Evolutionary conservation across 2,329 filamentous ascomycete species (phyloP).

Genomic region (Colletotrichum kahawae): DNA sequence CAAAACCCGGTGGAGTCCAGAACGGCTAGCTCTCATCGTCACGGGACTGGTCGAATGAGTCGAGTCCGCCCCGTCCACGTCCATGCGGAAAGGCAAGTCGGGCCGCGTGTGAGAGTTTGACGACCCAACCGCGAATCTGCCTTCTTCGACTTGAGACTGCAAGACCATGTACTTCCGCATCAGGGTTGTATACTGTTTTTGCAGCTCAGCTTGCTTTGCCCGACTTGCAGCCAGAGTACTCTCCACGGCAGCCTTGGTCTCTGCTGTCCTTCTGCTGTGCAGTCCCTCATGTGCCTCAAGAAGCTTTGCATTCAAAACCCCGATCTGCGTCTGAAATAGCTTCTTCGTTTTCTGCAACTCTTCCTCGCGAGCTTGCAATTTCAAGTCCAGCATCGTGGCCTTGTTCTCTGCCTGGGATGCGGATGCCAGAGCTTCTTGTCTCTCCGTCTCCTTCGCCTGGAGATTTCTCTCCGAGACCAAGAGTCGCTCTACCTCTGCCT

Average conservation of each 20-base stretch:
- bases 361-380: constrained; percentile 56
- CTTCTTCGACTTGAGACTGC: constrained; percentile 41
- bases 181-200: constrained; percentile 55
- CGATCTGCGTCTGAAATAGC: constrained; percentile 54
- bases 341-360: constrained; percentile 49
- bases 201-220: constrained; percentile 58
- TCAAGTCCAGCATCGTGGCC: constrained; percentile 62
- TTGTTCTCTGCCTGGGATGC: constrained; percentile 64
- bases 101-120: constrained; percentile 16
- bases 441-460: constrained; percentile 67
- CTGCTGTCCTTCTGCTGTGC: constrained; percentile 26
- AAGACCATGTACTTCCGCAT: constrained; percentile 57
- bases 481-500: constrained; percentile 63
- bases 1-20: constrained; percentile 40
- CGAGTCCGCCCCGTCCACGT: constrained; percentile 22
- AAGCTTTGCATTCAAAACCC: constrained; percentile 50
- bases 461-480: constrained; percentile 66
- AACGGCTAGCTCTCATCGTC: constrained; percentile 36
- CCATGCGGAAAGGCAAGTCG: constrained; percentile 23
- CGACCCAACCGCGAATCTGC: constrained; percentile 18
- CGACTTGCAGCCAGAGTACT: constrained; percentile 54
- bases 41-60: constrained; percentile 39
- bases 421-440: constrained; percentile 60
- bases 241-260: constrained; percentile 45
- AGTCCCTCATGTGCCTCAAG: constrained; percentile 39